Conservation (phyloP, 1,284 basidiomycete genomes). For the Pseudozyma sp. region DNA sequence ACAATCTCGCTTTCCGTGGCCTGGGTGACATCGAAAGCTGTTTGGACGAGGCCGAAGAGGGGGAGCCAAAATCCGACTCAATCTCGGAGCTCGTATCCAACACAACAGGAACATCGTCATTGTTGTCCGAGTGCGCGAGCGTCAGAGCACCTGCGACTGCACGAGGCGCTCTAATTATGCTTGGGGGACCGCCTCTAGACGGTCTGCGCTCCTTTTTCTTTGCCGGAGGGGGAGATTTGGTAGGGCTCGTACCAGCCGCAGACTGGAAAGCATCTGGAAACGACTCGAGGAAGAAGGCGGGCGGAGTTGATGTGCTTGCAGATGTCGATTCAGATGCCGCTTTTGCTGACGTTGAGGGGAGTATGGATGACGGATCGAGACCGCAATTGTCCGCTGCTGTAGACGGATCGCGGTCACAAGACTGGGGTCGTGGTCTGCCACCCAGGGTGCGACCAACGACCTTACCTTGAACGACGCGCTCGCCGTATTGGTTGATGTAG, state of each 20-base stretch:
- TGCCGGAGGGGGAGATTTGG: not conserved
- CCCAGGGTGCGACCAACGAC: constrained; percentile 42
- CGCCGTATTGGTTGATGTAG: constrained; percentile 54
- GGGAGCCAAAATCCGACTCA: constrained; percentile 26
- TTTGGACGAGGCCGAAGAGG: constrained; percentile 18
- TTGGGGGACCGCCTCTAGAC: constrained; percentile 14
- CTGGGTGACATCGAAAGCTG: constrained; percentile 24
- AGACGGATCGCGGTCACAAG: not conserved
- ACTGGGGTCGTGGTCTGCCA: constrained; percentile 34
- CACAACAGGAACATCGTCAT: constrained; percentile 10
- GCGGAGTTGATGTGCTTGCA: constrained; percentile 12
- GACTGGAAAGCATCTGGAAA: constrained; percentile 34
- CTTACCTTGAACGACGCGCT: constrained; percentile 46
- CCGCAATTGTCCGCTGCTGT: not conserved
- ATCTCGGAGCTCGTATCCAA: constrained; percentile 24
- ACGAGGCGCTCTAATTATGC: constrained; percentile 27
- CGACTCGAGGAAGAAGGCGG: constrained; percentile 52
- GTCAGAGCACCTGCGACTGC: constrained; percentile 28
- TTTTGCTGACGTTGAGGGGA: not conserved
- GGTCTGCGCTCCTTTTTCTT: constrained; percentile 15
- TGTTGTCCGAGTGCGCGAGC: constrained; percentile 18
- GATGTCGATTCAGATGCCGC: too few species aligned
- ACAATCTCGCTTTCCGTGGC: not conserved
- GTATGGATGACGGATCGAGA: not conserved
- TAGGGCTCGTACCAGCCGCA: not conserved